Conservation (phyloP, 345 rosid species). For the Moricandia arvensis region DNA sequence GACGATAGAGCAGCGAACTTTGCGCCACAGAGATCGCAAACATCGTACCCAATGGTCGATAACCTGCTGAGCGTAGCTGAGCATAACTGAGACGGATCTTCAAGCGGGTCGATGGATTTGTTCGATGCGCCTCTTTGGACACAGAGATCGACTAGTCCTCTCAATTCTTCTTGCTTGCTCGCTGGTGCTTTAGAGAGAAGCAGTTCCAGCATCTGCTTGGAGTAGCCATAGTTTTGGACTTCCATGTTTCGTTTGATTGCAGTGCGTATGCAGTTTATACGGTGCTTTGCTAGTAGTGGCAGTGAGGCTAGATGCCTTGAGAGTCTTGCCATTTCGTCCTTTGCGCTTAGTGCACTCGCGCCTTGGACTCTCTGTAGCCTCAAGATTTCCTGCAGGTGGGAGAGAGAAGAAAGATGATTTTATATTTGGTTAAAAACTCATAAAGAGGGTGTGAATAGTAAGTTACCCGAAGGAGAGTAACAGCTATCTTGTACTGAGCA, state of each 20-base stretch:
- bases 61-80: conserved; percentile 91
- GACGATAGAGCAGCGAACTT: conserved; percentile 88
- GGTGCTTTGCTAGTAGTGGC: conserved; percentile 88
- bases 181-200: conserved; percentile 91
- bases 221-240: conserved; percentile 87
- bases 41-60: conserved; percentile 94
- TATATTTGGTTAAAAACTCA: neutral
- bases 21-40: conserved; percentile 92
- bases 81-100: conserved; percentile 96
- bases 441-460: neutral
- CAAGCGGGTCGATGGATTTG: conserved; percentile 92
- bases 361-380: conserved; percentile 90
- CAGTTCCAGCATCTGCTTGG: conserved; percentile 95
- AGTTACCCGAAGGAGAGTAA: conserved; percentile 79
- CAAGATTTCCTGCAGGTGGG: conserved; percentile 67
- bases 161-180: conserved; percentile 83
- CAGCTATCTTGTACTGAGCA: conserved; percentile 97
- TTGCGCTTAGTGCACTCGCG: conserved; percentile 87
- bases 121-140: conserved; percentile 81
- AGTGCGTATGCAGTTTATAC: conserved; percentile 91
- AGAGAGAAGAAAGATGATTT: neutral
- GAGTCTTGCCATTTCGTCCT: conserved; percentile 96
- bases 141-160: conserved; percentile 86
- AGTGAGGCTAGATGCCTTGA: conserved; percentile 89
- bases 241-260: conserved; percentile 98